Conservation (phyloP, 768 basidiomycete species). For the Tubosaeta brunneosetosa region DNA sequence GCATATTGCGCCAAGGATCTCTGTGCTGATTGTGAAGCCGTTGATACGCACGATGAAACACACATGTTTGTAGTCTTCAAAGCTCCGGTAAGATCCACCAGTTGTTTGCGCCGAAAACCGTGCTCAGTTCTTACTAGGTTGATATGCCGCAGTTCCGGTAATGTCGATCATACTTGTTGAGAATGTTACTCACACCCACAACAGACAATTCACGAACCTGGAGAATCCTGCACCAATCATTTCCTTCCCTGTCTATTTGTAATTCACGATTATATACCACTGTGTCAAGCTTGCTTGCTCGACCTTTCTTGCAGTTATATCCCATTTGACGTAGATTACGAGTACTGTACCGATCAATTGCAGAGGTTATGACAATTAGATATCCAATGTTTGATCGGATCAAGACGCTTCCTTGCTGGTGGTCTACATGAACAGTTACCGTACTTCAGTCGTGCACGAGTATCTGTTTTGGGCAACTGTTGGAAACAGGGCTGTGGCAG, state of each 20-base stretch:
- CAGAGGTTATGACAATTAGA: background rate
- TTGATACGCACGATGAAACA: conserved; percentile 76
- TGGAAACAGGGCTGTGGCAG: too few relatives aligned
- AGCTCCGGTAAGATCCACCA: conserved; percentile 49
- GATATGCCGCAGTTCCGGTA: conserved; percentile 73
- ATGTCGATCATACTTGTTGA: conserved; percentile 18
- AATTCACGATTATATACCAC: conserved; percentile 9
- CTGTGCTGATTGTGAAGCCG: conserved; percentile 76
- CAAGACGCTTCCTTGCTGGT: background rate
- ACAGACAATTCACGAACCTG: conserved; percentile 51
- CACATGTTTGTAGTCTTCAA: conserved; percentile 91
- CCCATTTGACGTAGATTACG: background rate
- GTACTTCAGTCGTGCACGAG: too few relatives aligned
- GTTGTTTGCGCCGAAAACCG: background rate
- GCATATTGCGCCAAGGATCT: conserved; percentile 84
- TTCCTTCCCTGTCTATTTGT: conserved; percentile 56
- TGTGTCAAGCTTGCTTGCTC: background rate
- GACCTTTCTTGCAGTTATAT: background rate
- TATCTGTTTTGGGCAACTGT: too few relatives aligned
- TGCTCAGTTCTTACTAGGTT: conserved; percentile 39
- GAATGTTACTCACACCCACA: conserved; percentile 9
- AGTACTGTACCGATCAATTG: background rate
- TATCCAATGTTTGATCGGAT: background rate
- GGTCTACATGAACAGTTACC: background rate
- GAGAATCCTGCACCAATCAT: conserved; percentile 63